Evolutionary conservation across 768 basidiomycete genomes (phyloP).

Genomic region (Naematelia encephala): DNA sequence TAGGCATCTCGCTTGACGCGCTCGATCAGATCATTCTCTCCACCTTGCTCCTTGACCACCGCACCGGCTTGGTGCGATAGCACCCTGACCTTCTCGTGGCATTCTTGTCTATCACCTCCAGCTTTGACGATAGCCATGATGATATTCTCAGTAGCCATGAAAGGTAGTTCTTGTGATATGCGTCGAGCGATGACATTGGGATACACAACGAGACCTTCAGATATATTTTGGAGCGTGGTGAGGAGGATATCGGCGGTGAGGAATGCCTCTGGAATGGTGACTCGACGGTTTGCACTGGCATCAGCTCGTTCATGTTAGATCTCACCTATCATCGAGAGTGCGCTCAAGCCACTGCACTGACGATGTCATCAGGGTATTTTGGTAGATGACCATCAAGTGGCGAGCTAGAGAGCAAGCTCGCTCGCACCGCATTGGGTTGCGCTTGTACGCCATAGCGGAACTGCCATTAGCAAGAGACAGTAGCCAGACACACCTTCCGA

Average conservation of each 20-base stretch:
- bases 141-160: slow-evolving; percentile 99
- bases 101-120: slow-evolving; percentile 93
- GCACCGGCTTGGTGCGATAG: slow-evolving; percentile 90
- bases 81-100: slow-evolving; percentile 92
- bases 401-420: slow-evolving; percentile 94
- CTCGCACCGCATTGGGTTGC: slow-evolving; percentile 98
- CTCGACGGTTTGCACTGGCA: slow-evolving; percentile 84
- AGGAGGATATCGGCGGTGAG: slow-evolving; percentile 94
- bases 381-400: slow-evolving; percentile 91
- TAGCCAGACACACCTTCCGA: slow-evolving; percentile 70
- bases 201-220: slow-evolving; percentile 98
- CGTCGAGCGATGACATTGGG: slow-evolving; percentile 90
- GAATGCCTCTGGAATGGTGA: slow-evolving; percentile 95
- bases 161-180: slow-evolving; percentile 90
- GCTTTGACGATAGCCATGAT: slow-evolving; percentile 96
- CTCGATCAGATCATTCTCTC: slow-evolving; percentile 92
- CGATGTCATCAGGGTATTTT: slow-evolving; percentile 91
- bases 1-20: slow-evolving; percentile 76
- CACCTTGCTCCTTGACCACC: slow-evolving; percentile 90
- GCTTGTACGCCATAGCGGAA: slow-evolving; percentile 38
- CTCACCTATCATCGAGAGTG: slow-evolving; percentile 88
- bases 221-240: slow-evolving; percentile 91
- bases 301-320: no score
- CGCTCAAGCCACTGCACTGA: slow-evolving; percentile 98
- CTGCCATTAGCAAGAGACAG: no score